Conservation (phyloP, 2,329 filamentous ascomycete genomes). For the Penicillium sp. region DNA sequence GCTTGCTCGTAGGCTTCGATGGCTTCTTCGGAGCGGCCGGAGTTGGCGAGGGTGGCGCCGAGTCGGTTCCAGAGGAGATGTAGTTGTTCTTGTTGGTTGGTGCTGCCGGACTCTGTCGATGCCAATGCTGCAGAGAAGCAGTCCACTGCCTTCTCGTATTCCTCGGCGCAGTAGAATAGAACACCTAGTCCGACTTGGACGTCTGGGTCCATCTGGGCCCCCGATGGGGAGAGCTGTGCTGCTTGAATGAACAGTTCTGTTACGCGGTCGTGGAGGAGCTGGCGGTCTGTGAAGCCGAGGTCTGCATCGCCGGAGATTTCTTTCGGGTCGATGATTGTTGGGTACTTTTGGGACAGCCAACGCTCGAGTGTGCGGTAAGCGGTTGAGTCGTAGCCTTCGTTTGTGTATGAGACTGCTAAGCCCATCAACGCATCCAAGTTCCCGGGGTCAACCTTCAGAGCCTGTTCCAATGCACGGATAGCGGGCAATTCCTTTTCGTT, state of each 20-base stretch:
- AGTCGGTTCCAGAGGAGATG: slow-evolving; percentile 97
- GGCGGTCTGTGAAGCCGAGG: slow-evolving; percentile 90
- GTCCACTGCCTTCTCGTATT: slow-evolving; percentile 97
- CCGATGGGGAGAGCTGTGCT: slow-evolving; percentile 85
- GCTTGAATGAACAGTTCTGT: slow-evolving; percentile 89
- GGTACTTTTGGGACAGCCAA: slow-evolving; percentile 96
- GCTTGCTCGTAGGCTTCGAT: slow-evolving; percentile 96
- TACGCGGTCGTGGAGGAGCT: slow-evolving; percentile 84
- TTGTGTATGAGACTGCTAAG: slow-evolving; percentile 93
- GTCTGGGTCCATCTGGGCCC: slow-evolving; percentile 95
- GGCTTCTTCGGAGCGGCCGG: slow-evolving; percentile 87
- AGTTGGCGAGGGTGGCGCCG: slow-evolving; percentile 93
- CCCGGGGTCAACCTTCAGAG: slow-evolving; percentile 79
- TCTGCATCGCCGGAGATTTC: slow-evolving; percentile 74
- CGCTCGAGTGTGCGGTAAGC: slow-evolving; percentile 95
- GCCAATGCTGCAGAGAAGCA: slow-evolving; percentile 93
- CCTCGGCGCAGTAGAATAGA: slow-evolving; percentile 94
- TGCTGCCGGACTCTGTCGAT: slow-evolving; percentile 76
- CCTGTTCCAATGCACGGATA: slow-evolving; percentile 88
- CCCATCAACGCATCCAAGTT: slow-evolving; percentile 93
- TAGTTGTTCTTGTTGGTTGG: slow-evolving; percentile 80
- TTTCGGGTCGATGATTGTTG: slow-evolving; percentile 70
- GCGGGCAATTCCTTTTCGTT: slow-evolving; percentile 98
- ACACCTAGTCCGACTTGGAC: slow-evolving; percentile 97
- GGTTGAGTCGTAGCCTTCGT: slow-evolving; percentile 96